A percentile compares a stretch with the other conserved stretches of the same genome.
Evolutionary conservation across 495 filamentous ascomycete species (phyloP).

Genomic region (Aspergillus funiculosus): DNA sequence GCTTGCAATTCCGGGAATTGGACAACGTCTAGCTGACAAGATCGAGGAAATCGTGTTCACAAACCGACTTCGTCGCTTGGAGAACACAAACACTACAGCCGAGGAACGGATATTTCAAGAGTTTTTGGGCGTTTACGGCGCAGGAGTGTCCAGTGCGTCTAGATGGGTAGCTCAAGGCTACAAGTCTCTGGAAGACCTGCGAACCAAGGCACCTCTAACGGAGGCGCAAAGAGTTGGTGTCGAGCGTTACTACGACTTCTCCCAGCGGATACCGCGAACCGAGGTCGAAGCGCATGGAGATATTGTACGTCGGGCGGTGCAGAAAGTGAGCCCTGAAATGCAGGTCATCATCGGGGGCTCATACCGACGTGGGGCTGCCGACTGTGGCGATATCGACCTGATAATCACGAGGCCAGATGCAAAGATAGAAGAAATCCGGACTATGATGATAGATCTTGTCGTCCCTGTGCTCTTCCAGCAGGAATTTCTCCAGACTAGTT

Average conservation of each 20-base stretch:
- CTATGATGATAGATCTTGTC: slow-evolving; percentile 57
- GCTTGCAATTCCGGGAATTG: slow-evolving; percentile 61
- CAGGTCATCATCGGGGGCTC: slow-evolving; percentile 75
- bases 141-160: slow-evolving; percentile 61
- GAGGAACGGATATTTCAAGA: slow-evolving; percentile 55
- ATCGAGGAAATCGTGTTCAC: slow-evolving; percentile 88
- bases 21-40: slow-evolving; percentile 70
- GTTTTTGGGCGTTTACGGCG: slow-evolving; percentile 78
- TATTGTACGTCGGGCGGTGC: slow-evolving; percentile 58
- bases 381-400: slow-evolving; percentile 78
- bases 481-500: slow-evolving; percentile 54
- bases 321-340: slow-evolving; percentile 54
- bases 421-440: slow-evolving; percentile 51
- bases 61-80: slow-evolving; percentile 65
- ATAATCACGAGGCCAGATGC: slow-evolving; percentile 72
- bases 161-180: slow-evolving; percentile 77
- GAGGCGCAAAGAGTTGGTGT: slow-evolving; percentile 73
- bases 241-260: slow-evolving; percentile 76
- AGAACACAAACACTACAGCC: slow-evolving; percentile 60
- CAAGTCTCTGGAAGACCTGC: slow-evolving; percentile 67
- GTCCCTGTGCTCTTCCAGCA: slow-evolving; percentile 53
- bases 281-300: slow-evolving; percentile 69
- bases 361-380: slow-evolving; percentile 71
- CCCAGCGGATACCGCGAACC: slow-evolving; percentile 69
- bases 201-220: slow-evolving; percentile 57